Evolutionary conservation across 2,329 filamentous ascomycete genomes (phyloP).

Genomic region (Botrytis pseudocinerea): DNA sequence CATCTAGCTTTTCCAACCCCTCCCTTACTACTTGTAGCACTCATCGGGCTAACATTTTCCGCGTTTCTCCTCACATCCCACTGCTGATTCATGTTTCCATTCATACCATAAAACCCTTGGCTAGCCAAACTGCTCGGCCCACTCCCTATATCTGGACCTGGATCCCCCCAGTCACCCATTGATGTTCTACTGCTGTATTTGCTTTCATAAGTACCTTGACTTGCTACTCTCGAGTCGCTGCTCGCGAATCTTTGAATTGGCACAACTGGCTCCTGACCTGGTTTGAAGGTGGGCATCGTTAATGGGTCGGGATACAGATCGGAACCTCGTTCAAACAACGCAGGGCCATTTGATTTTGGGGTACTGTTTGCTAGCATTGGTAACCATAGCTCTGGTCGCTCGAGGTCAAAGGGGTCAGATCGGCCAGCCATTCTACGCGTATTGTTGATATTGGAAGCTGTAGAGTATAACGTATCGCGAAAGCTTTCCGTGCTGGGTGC

Average conservation of each 20-base stretch:
- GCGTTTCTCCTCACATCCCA: constrained; percentile 24
- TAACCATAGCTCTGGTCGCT: constrained; percentile 50
- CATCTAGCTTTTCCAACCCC: constrained; percentile 37
- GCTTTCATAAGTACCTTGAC: constrained; percentile 28
- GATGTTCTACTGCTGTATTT: constrained; percentile 37
- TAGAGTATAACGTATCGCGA: constrained; percentile 46
- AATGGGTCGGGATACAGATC: constrained; percentile 17
- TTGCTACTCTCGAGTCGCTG: constrained; percentile 20
- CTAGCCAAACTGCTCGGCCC: constrained; percentile 5
- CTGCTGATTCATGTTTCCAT: constrained; percentile 16
- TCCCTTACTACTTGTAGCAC: constrained; percentile 28
- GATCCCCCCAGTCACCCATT: constrained; percentile 51
- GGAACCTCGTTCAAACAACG: background rate
- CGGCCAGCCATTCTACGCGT: constrained; percentile 57
- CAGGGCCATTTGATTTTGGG: constrained; percentile 19
- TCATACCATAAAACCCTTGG: constrained; percentile 20
- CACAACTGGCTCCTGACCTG: background rate
- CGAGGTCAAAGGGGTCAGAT: constrained; percentile 66
- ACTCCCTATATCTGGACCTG: constrained; percentile 54
- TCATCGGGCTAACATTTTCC: constrained; percentile 31
- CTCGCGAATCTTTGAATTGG: background rate
- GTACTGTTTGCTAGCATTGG: constrained; percentile 18
- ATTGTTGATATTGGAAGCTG: constrained; percentile 41
- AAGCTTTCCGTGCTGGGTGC: constrained; percentile 40
- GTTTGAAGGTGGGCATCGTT: background rate